Base-by-base conservation (phyloP, 208 protist genomes). In the Leishmania tropica region DNA sequence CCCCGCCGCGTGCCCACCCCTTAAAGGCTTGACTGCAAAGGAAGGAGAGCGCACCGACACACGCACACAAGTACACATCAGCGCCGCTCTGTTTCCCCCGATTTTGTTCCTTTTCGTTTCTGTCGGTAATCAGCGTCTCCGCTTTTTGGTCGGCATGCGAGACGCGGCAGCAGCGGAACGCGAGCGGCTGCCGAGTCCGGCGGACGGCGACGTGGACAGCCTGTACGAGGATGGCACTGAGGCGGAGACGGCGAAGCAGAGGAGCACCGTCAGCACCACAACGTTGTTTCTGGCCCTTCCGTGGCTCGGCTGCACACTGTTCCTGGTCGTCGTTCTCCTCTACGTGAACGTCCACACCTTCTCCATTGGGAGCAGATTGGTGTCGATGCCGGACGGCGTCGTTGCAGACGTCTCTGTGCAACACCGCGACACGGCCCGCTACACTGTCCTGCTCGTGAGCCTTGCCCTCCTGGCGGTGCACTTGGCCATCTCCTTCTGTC, bases 331-430 rank as follows among this genome's bases (percentile, higher is more conserved):
- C 1, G 76, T 84, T 4, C 28, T 87, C 3, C 11, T 79, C 13
- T 87, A 84, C 47, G 73, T 87, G 21, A 87, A 87, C 45, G 19
- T 87, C 3, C 45, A 84, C 79, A 65, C 35, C 70, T 81, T 81
- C 71, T 28, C 78, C 15, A 11, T 68, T 0, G 35, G 37, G 37
- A 6, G 3, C 37, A 47, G 6, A n/a, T 21, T 71, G 65, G 11
- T 45, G 65, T 35, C 60, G 28, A 47, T n/a, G 65, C 19, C 37
- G 37, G 37, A 5, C 8, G 37, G 65, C 19, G 2, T 13, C 65
- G 65, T 24, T 19, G 65, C 35, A 4, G 65, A 84, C 51, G 64
- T 70, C 31, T 40, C 35, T 1, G 62, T 81, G 2, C 28, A 58
- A 2, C 31, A 70, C 51, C 58, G 78, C 37, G 54, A 81, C 60